phyloP scores from a whole-genome alignment of 257 asterid species.

The Scutellaria baicalensis region DNA sequence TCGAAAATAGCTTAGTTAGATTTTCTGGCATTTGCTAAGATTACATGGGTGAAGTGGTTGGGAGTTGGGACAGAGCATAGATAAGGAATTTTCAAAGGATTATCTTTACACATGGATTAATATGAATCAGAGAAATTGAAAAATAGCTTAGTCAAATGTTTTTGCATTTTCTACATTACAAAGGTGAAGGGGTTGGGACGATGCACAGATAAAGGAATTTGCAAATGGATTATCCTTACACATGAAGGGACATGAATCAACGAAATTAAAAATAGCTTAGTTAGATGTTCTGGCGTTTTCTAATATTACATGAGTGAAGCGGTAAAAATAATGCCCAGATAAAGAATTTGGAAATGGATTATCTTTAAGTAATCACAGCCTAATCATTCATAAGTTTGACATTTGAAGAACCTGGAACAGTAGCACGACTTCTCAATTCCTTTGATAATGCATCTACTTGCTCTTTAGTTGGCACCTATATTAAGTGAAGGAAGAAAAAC shows the following conservation, averaged over 20 bases:
- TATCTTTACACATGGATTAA: not conserved
- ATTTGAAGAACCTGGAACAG: conserved; percentile 65
- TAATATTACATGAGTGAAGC: not conserved
- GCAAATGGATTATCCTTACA: not conserved
- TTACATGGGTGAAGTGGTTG: not conserved
- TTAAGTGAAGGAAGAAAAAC: conserved; percentile 5
- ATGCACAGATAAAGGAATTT: not conserved
- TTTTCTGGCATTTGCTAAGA: not conserved
- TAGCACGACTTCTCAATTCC: conserved; percentile 87
- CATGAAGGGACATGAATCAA: not conserved
- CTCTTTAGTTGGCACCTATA: conserved; percentile 86
- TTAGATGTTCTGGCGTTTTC: not conserved
- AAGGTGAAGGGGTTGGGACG: not conserved
- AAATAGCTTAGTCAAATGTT: not conserved
- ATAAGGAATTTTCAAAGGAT: not conserved
- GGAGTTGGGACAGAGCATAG: not conserved
- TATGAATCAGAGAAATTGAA: not conserved
- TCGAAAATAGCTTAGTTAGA: not conserved
- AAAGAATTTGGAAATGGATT: not conserved
- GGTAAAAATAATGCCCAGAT: not conserved
- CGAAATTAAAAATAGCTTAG: not conserved
- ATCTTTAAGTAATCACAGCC: not conserved
- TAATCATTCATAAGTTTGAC: conserved; percentile 15
- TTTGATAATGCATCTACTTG: conserved; percentile 84
- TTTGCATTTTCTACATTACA: not conserved